These are phyloP conservation scores for Wickerhamomyces chambardii DNA, from an alignment of 805 yeast genomes.

Conservation along the genomic window DNA sequence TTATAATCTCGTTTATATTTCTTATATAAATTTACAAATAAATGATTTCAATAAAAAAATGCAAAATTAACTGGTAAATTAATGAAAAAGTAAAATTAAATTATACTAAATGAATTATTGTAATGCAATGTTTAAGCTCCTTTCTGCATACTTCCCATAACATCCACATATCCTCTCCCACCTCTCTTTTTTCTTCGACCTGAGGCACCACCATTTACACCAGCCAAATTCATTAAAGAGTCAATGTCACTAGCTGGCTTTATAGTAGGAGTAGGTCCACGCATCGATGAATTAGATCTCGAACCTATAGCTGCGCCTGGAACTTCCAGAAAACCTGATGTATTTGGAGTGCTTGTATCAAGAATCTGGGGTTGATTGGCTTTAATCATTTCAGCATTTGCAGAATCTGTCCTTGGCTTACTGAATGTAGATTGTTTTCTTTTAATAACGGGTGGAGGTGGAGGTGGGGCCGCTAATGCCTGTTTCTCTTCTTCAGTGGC, in stretches of 20 bases:
- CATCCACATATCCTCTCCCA: slow-evolving; percentile 60
- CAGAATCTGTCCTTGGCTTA: slow-evolving; percentile 24
- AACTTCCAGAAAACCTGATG: slow-evolving; percentile 1
- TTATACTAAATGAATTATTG: too few species aligned
- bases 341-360: slow-evolving; percentile 1
- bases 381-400: not conserved
- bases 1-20: too few species aligned
- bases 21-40: too few species aligned
- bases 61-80: too few species aligned
- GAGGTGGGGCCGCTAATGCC: slow-evolving; percentile 66
- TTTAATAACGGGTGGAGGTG: slow-evolving; percentile 38
- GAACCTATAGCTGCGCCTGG: too few species aligned
- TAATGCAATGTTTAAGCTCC: too few species aligned
- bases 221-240: slow-evolving; percentile 31
- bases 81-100: too few species aligned
- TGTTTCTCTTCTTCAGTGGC: slow-evolving; percentile 58
- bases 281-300: slow-evolving; percentile 4
- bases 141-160: slow-evolving; percentile 30
- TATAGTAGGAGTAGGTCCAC: slow-evolving; percentile 1
- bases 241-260: slow-evolving; percentile 28
- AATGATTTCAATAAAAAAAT: too few species aligned
- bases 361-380: slow-evolving; percentile 4
- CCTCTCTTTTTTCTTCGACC: slow-evolving; percentile 31
- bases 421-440: slow-evolving; percentile 23
- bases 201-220: slow-evolving; percentile 17